Evolutionary conservation across 2,329 filamentous ascomycete species (phyloP).

Genomic region (Fusarium subtropicale): DNA sequence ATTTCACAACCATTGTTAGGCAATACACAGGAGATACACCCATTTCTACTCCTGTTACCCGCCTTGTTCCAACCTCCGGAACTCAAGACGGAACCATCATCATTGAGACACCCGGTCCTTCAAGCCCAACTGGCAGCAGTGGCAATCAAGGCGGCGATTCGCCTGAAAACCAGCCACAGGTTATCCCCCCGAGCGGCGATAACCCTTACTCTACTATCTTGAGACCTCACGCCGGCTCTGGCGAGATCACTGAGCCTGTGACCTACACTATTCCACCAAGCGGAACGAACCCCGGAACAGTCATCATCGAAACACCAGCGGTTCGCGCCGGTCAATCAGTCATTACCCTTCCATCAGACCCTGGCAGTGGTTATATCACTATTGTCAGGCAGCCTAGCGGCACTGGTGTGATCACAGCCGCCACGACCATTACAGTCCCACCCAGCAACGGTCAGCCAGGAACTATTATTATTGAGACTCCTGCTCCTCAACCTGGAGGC

Average conservation of each 20-base stretch:
- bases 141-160: background rate
- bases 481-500: slow-evolving; percentile 13
- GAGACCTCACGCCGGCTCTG: slow-evolving; percentile 26
- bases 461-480: slow-evolving; percentile 37
- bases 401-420: slow-evolving; percentile 20
- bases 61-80: slow-evolving; percentile 28
- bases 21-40: slow-evolving; percentile 21
- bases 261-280: slow-evolving; percentile 26
- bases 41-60: slow-evolving; percentile 32
- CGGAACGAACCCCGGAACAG: slow-evolving; percentile 21
- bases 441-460: slow-evolving; percentile 15
- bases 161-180: slow-evolving; percentile 19
- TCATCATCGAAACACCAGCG: slow-evolving; percentile 32
- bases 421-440: slow-evolving; percentile 33
- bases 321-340: slow-evolving; percentile 20
- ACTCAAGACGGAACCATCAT: slow-evolving; percentile 31
- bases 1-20: slow-evolving; percentile 31
- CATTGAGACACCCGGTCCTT: slow-evolving; percentile 31
- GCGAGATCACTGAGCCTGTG: slow-evolving; percentile 28
- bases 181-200: slow-evolving; percentile 26
- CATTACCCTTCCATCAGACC: slow-evolving; percentile 35
- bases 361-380: slow-evolving; percentile 31
- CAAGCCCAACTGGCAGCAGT: slow-evolving; percentile 2
- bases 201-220: slow-evolving; percentile 27
- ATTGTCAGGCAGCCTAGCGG: slow-evolving; percentile 21